phyloP scores from a whole-genome alignment of 306 rosid genomes.

The Rosa rugosa region DNA sequence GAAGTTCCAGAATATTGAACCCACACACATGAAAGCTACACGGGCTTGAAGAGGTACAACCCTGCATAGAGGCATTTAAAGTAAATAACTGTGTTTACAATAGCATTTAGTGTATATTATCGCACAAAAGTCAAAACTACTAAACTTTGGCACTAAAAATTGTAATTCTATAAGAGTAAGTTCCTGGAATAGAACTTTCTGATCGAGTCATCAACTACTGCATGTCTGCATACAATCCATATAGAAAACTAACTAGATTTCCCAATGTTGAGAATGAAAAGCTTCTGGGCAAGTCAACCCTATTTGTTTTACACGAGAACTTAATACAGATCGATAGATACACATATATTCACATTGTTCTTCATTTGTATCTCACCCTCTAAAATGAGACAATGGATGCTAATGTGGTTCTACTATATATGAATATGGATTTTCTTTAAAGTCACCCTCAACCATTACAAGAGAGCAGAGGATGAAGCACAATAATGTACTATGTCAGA shows the following conservation, averaged over 20 bases:
- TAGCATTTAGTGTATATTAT: slow-evolving; percentile 22
- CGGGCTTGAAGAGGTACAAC: slow-evolving; percentile 93
- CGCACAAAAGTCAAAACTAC: neutral
- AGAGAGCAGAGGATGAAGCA: neutral
- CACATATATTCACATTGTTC: neutral
- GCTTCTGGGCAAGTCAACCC: neutral
- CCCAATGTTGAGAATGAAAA: neutral
- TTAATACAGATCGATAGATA: neutral
- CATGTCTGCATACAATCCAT: too few relatives aligned
- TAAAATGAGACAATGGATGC: neutral
- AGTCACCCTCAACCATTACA: neutral
- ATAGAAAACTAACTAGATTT: neutral
- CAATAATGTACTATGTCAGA: neutral
- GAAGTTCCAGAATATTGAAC: slow-evolving; percentile 92
- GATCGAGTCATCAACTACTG: neutral
- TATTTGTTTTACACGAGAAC: neutral
- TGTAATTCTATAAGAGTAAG: neutral
- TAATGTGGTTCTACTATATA: neutral
- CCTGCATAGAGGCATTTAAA: slow-evolving; percentile 49
- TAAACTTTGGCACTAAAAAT: neutral
- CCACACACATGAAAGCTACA: slow-evolving; percentile 88
- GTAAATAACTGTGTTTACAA: neutral
- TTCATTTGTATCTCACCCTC: neutral
- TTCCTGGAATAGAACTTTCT: neutral
- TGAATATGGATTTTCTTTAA: neutral